phyloP scores from a whole-genome alignment of 192 early-diverging fungal genomes.

The Gonapodya prolifera region DNA sequence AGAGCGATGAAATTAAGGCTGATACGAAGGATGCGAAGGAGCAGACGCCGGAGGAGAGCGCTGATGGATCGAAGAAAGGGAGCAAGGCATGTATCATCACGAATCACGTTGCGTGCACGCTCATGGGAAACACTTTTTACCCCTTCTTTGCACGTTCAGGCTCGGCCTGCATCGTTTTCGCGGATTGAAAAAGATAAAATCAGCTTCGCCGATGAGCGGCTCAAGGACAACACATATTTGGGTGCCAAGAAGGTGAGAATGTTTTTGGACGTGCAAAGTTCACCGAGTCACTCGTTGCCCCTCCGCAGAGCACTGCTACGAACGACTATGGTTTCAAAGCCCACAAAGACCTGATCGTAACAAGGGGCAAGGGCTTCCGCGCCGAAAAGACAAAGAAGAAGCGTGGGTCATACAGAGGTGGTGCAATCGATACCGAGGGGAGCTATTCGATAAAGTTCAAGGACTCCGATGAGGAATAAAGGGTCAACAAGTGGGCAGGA shows the following conservation, averaged over 20 bases:
- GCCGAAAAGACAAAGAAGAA: constrained; percentile 79
- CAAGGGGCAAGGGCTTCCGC: constrained; percentile 81
- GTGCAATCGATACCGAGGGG: not conserved
- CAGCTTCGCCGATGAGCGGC: constrained; percentile 56
- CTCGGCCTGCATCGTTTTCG: constrained; percentile 61
- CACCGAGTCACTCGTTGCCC: too few species aligned
- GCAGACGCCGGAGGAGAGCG: too few species aligned
- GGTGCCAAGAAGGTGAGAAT: constrained; percentile 30
- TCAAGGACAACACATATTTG: constrained; percentile 75
- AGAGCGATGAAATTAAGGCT: too few species aligned
- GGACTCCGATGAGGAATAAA: not conserved
- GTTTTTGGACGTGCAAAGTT: too few species aligned
- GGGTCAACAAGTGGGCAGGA: too few species aligned
- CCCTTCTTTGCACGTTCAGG: constrained; percentile 12
- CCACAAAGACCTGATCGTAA: constrained; percentile 79
- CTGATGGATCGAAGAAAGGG: too few species aligned
- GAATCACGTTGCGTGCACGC: constrained; percentile 6
- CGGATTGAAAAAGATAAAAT: constrained; percentile 74
- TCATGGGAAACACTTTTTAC: constrained; percentile 5
- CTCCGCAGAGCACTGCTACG: too few species aligned
- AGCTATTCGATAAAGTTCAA: not conserved
- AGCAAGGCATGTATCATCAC: constrained; percentile 11
- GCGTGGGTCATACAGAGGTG: not conserved
- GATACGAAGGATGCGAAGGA: too few species aligned
- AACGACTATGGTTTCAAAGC: constrained; percentile 78